Conservation (phyloP, 352 stramenopile genomes). For the Pythium brachiatum region DNA sequence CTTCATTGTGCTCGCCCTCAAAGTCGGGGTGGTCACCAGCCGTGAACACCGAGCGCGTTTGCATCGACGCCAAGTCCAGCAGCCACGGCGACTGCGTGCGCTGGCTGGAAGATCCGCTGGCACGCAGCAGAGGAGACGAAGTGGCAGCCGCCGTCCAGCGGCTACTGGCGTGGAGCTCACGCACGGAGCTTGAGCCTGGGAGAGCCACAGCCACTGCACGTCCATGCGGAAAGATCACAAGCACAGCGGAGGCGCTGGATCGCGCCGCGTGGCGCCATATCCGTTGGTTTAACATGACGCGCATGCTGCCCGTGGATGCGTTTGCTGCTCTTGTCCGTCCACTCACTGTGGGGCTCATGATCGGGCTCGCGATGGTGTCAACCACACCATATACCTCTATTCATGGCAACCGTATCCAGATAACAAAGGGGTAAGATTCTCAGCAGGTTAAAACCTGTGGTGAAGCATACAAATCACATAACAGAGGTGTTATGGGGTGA, state of each 20-base stretch:
- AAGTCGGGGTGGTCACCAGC: slow-evolving; percentile 12
- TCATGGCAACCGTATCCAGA: background rate
- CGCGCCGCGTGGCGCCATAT: slow-evolving; percentile 23
- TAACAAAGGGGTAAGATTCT: background rate
- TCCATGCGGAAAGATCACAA: background rate
- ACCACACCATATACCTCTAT: slow-evolving; percentile 7
- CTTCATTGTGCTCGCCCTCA: slow-evolving; percentile 6
- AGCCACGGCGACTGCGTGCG: slow-evolving; percentile 7
- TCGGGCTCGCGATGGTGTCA: background rate
- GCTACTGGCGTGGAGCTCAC: slow-evolving; percentile 13
- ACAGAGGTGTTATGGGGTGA: slow-evolving; percentile 4
- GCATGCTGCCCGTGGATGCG: slow-evolving; percentile 12
- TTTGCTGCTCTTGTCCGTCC: slow-evolving; percentile 11
- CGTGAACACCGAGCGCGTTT: slow-evolving; percentile 18
- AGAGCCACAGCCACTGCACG: background rate
- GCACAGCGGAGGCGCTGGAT: background rate
- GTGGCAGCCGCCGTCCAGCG: background rate
- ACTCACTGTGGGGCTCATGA: slow-evolving; percentile 11
- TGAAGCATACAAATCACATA: background rate
- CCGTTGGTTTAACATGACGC: slow-evolving; percentile 25
- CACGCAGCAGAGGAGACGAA: background rate
- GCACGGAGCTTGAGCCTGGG: background rate
- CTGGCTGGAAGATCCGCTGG: background rate
- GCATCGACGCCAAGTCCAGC: background rate
- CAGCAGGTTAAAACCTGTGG: background rate